Base-by-base conservation (phyloP, 2,329 filamentous ascomycete genomes). In the Bipolaris victoriae region DNA sequence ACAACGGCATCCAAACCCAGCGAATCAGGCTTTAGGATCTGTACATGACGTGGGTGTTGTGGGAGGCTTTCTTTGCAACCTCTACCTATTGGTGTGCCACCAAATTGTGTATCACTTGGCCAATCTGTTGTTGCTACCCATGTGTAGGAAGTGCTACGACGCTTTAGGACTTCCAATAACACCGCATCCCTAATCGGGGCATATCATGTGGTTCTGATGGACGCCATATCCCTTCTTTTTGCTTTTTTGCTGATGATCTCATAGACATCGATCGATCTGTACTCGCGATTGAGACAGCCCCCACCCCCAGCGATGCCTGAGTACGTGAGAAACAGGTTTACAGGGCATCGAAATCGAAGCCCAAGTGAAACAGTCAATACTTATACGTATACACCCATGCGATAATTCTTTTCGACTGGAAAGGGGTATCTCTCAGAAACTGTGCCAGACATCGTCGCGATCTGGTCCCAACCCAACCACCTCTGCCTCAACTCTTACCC, bases 51-150 rank as follows among this genome's bases (percentile, higher is more conserved):
- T 11, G 18, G 26, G 26, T 33, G 43, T 11, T 11, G 29, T 31
- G 11, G 16, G 43, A 31, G 29, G 18, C n/a, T 46, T 18, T 6
- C 16, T 10, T 4, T 33, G 43, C 43, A 20, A 18, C 26, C 43
- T 46, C 26, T 33, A 46, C 43, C 43, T 11, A 46, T 46, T 46
- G 43, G 43, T 46, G 43, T 46, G 43, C 43, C 26, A 33, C 43
- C n/a, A 46, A 35, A 33, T 46, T 33, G 24, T 31, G 22, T 24
- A 13, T 43, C 22, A 43, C 22, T n/a, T 43, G 29, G 43, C 16
- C 29, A 20, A 10, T 16, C 3, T 31, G 26, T 11, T 31, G 29
- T 13, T 29, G 20, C 16, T 16, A 46, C 16, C 13, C 16, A 13
- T 29, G 33, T 33, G 4, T n/a, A 18, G n/a, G 10, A 16, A 13